Conservation (phyloP, 805 yeast genomes). For the Scheffersomyces lignosus region DNA sequence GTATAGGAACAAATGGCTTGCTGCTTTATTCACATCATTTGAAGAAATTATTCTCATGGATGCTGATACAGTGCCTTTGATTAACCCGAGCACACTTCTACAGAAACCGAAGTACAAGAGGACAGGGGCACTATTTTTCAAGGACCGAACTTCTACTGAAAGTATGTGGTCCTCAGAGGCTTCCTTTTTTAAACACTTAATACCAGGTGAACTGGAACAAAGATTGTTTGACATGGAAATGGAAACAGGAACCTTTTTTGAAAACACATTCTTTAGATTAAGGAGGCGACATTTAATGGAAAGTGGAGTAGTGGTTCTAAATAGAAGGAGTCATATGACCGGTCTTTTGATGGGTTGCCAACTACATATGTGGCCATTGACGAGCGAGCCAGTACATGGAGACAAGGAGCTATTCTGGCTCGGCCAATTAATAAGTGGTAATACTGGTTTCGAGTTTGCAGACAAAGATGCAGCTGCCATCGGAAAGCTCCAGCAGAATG, state of each 20-base stretch:
- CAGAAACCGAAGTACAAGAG: conserved; percentile 11
- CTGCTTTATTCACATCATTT: conserved; percentile 8
- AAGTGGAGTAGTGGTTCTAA: conserved; percentile 3
- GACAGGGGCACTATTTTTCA: conserved; percentile 22
- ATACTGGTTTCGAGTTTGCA: conserved; percentile 17
- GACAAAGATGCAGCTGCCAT: conserved; percentile 20
- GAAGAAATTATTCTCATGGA: conserved; percentile 9
- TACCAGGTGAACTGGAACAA: not conserved
- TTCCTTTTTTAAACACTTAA: not conserved
- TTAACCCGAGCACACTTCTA: conserved; percentile 7
- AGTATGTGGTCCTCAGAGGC: not conserved
- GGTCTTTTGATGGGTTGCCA: conserved; percentile 14
- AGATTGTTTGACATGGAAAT: not conserved
- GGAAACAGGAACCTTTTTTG: not conserved
- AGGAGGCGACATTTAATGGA: conserved; percentile 1
- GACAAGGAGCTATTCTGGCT: conserved; percentile 32
- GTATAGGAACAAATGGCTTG: conserved; percentile 7
- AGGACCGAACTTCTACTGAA: conserved; percentile 13
- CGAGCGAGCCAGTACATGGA: conserved; percentile 23
- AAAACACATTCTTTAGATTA: not conserved
- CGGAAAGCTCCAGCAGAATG: conserved; percentile 16
- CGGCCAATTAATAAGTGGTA: conserved; percentile 25
- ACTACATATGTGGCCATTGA: conserved; percentile 5
- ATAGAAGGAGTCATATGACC: conserved; percentile 3
- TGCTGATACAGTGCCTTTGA: conserved; percentile 8